phyloP scores from a whole-genome alignment of 2,329 filamentous ascomycete genomes.

The Cladosporium sp. region DNA sequence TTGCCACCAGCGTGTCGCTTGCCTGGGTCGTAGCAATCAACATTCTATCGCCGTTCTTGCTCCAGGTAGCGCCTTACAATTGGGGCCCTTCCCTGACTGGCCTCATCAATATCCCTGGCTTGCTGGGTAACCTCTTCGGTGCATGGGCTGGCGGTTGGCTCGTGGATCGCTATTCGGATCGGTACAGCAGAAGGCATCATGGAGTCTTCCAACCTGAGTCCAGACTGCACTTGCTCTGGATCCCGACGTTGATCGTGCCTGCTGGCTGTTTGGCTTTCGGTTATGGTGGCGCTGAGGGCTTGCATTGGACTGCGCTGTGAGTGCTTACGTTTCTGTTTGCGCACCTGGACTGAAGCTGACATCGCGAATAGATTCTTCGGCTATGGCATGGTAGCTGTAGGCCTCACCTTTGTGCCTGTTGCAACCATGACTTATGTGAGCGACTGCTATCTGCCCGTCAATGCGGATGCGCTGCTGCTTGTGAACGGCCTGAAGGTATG shows the following conservation, averaged over 20 bases:
- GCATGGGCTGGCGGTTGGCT: constrained; percentile 41
- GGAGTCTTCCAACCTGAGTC: constrained; percentile 46
- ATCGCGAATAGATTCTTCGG: constrained; percentile 35
- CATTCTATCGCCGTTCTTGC: constrained; percentile 37
- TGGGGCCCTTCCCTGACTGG: constrained; percentile 35
- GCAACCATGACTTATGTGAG: constrained; percentile 45
- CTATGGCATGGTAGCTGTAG: constrained; percentile 44
- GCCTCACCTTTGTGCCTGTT: constrained; percentile 40
- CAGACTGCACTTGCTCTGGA: constrained; percentile 37
- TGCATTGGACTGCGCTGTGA: constrained; percentile 41
- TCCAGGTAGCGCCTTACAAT: constrained; percentile 37
- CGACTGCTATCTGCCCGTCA: constrained; percentile 35
- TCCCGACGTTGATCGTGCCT: constrained; percentile 40
- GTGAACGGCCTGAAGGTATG: constrained; percentile 32
- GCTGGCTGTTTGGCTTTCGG: constrained; percentile 44
- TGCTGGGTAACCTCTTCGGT: constrained; percentile 43
- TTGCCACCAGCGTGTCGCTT: constrained; percentile 24
- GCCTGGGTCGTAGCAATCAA: constrained; percentile 38
- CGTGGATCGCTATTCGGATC: constrained; percentile 42
- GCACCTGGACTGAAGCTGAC: neutral
- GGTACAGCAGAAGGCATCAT: constrained; percentile 36
- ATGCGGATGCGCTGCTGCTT: constrained; percentile 35
- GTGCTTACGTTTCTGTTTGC: no score
- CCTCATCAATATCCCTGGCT: constrained; percentile 37
- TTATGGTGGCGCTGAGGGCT: constrained; percentile 38